These are phyloP conservation scores for Blastobotrys mokoenaii DNA, from an alignment of 805 yeast species.

Conservation along the genomic window DNA sequence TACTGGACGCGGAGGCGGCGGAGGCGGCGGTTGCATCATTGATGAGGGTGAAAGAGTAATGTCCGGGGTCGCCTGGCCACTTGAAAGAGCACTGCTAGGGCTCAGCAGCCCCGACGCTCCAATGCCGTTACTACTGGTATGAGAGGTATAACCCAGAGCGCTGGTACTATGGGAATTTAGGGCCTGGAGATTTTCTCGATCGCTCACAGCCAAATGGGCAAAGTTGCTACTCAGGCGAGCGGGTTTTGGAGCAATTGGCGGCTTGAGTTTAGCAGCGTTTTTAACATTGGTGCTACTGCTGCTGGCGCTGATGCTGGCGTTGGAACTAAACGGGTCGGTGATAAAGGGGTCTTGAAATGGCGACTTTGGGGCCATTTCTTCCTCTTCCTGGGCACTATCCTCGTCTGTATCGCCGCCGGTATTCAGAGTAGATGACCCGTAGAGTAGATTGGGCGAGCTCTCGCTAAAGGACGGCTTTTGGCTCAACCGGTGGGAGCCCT, in stretches of 20 bases:
- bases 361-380: background rate
- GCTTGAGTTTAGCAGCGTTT: conserved; percentile 1
- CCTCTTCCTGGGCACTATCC: background rate
- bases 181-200: background rate
- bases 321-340: background rate
- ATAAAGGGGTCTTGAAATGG: background rate
- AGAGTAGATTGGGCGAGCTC: no score
- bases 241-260: conserved; percentile 16
- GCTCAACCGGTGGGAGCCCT: no score
- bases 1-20: conserved; percentile 3
- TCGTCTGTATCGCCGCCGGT: background rate
- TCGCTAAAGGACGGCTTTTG: no score
- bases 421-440: no score
- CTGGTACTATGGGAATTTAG: no score
- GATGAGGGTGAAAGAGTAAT: background rate
- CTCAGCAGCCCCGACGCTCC: background rate
- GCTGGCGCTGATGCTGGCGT: background rate
- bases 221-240: conserved; percentile 7
- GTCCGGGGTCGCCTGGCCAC: background rate
- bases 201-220: background rate
- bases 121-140: background rate
- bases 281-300: background rate
- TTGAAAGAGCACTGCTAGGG: conserved; percentile 2
- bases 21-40: conserved; percentile 3
- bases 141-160: no score